Conservation (phyloP, 2,329 filamentous ascomycete species). For the Tothia fuscella region DNA sequence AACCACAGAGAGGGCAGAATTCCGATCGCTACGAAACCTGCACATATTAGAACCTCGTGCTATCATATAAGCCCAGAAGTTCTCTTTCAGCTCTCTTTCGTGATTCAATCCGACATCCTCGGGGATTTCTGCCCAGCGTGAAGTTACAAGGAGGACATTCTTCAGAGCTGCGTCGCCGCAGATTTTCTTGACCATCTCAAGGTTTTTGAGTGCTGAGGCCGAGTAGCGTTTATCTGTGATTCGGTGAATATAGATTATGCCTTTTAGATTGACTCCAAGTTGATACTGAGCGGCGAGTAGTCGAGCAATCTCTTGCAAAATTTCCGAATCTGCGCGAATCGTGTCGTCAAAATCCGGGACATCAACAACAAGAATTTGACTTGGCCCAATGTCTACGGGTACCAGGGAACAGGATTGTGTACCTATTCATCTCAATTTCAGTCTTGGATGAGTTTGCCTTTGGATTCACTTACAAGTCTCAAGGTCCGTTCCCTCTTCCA, state of each 20-base stretch:
- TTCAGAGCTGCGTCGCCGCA: conserved; percentile 16
- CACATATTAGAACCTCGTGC: conserved; percentile 12
- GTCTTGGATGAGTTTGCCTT: too few species aligned
- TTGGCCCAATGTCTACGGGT: conserved; percentile 13
- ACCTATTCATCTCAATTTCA: background rate
- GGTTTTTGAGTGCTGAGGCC: conserved; percentile 14
- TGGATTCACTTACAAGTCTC: conserved; percentile 8
- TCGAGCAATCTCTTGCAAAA: conserved; percentile 20
- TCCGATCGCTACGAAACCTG: conserved; percentile 14
- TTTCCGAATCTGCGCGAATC: conserved; percentile 18
- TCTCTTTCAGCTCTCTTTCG: conserved; percentile 15
- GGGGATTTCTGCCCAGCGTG: conserved; percentile 15
- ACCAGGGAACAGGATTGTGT: conserved; percentile 12
- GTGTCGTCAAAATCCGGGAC: conserved; percentile 24
- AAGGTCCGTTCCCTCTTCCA: conserved; percentile 7
- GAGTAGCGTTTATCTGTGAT: conserved; percentile 19
- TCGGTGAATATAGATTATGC: conserved; percentile 24
- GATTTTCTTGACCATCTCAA: conserved; percentile 18
- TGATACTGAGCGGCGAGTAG: conserved; percentile 17
- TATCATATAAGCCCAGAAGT: conserved; percentile 17
- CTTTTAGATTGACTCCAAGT: conserved; percentile 17
- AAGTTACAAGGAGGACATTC: conserved; percentile 17
- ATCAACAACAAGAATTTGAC: conserved; percentile 20
- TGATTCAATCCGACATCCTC: conserved; percentile 10
- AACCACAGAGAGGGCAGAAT: conserved; percentile 13